Conservation (phyloP, 1,284 basidiomycete genomes). For the Trametes pubescens region DNA sequence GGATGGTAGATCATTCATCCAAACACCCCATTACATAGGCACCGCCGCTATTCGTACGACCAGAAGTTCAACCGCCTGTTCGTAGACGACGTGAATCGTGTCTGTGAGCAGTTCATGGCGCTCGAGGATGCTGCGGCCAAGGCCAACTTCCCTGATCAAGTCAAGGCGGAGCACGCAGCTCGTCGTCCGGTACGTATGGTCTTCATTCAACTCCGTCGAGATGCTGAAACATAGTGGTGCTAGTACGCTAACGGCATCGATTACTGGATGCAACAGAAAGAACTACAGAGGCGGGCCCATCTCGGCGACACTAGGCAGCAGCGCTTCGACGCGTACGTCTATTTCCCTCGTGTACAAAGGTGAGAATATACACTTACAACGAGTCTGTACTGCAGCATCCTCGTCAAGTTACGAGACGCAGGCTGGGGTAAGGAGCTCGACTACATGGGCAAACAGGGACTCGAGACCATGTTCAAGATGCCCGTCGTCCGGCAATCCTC, state of each 20-base stretch:
- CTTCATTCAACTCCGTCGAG: background rate
- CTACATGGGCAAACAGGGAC: slow-evolving; percentile 1
- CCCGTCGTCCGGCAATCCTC: slow-evolving; percentile 6
- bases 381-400: slow-evolving; percentile 2
- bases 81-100: too few relatives aligned
- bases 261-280: background rate
- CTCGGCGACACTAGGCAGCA: background rate
- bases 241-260: background rate
- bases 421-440: slow-evolving; percentile 19
- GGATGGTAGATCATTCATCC: too few relatives aligned
- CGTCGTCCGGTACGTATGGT: background rate
- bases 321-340: slow-evolving; percentile 1
- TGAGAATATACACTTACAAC: background rate
- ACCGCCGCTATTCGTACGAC: too few relatives aligned
- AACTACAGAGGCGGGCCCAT: background rate
- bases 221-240: background rate
- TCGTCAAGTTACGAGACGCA: background rate
- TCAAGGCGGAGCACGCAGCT: background rate
- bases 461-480: background rate
- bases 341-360: too few relatives aligned
- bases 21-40: too few relatives aligned
- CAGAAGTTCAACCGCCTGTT: too few relatives aligned
- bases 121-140: too few relatives aligned
- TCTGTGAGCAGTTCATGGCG: too few relatives aligned
- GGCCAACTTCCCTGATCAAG: too few relatives aligned